Base-by-base conservation (phyloP, 768 basidiomycete genomes). In the Lyophyllum decastes region DNA sequence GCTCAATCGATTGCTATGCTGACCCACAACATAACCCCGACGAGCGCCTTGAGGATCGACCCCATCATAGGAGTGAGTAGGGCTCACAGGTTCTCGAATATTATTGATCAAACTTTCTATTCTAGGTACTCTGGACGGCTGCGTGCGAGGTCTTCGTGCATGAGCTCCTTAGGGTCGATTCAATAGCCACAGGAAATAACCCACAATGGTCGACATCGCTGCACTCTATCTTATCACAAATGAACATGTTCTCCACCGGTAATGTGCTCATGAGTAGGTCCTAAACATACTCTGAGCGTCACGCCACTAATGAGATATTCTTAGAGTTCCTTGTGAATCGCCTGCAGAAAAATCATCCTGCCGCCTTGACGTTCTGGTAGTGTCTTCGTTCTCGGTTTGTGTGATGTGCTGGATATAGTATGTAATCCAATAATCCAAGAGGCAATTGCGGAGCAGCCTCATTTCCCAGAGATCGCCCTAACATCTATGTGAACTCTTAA, bases 201-300 rank as follows among this genome's bases (percentile, higher is more conserved):
- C 2, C 48, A 22, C 64, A 54, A 43, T 61, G 54, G 54, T 54
- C 55, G 9, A 48, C 54, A 17, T 45, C 56, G 14, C 58, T 65
- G 11, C 56, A 60, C 26, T 50, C 59, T 4, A 55, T 65, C 33
- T 51, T 62, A 24, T 56, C 59, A 11, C 59, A 62, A 22, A 65
- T 65, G 64, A 41, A 52, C 21, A 60, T 45, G 14, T 65, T 60
- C 55, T 62, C 64, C 10, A 44, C 40, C 10, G 58, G 54, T n/a
- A 65, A 58, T 43, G 44, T 51, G 5, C 50, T 65, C 44, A 65
- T 65, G 61, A 62, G 64, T 65, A 38, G 55, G 59, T 27, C 49
- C 38, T n/a, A n/a, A n/a, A 38, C 6, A 14, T 7, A 45, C 55
- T 12, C 22, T 11, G 12, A 9, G 22, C n/a, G 16, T n/a, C 24